Evolutionary conservation across 495 filamentous ascomycete species (phyloP).

Genomic region (Extremus antarcticus): DNA sequence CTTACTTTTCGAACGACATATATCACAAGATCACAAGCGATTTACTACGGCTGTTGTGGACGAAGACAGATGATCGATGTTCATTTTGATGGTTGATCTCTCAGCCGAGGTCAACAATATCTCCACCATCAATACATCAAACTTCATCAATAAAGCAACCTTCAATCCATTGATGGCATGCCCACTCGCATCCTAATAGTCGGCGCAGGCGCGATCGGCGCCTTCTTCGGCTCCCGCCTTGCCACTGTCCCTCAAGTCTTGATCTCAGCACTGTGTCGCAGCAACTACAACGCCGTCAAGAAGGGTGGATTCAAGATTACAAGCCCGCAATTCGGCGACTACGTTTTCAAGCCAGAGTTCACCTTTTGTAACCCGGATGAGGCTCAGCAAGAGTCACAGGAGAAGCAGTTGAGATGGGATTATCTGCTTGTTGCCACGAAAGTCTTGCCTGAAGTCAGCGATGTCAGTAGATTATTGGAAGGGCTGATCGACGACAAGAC

Average conservation of each 20-base stretch:
- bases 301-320: slow-evolving; percentile 37
- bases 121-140: not conserved
- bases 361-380: slow-evolving; percentile 34
- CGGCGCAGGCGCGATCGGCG: slow-evolving; percentile 48
- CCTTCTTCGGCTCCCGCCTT: slow-evolving; percentile 47
- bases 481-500: slow-evolving; percentile 23
- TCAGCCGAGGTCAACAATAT: no score
- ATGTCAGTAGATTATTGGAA: slow-evolving; percentile 30
- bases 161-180: slow-evolving; percentile 3
- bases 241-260: slow-evolving; percentile 34
- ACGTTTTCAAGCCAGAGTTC: slow-evolving; percentile 39
- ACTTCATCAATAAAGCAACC: no score
- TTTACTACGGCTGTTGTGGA: no score
- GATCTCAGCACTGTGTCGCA: slow-evolving; percentile 41
- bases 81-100: no score
- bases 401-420: slow-evolving; percentile 22
- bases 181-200: slow-evolving; percentile 43
- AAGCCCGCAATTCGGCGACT: slow-evolving; percentile 44
- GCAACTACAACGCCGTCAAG: slow-evolving; percentile 43
- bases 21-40: no score
- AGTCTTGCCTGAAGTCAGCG: slow-evolving; percentile 29
- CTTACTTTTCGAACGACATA: no score
- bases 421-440: slow-evolving; percentile 32
- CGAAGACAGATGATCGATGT: no score
- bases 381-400: slow-evolving; percentile 14